Evolutionary conservation across 495 filamentous ascomycete genomes (phyloP).

Genomic region (Glarea lozoyensis): DNA sequence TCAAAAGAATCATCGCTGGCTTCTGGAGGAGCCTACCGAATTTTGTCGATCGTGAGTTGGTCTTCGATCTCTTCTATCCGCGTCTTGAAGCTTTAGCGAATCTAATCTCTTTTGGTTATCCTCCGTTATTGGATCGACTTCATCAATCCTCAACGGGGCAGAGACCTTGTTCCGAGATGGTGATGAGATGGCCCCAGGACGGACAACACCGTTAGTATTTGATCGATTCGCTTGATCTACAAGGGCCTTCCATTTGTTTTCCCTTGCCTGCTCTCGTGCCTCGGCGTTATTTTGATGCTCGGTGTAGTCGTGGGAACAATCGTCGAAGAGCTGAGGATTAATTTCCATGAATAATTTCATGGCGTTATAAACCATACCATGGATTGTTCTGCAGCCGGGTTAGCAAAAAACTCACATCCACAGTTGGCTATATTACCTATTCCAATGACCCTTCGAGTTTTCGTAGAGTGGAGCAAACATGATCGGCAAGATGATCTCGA

Average conservation of each 20-base stretch:
- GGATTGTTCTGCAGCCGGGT: slow-evolving; percentile 66
- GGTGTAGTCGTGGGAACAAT: slow-evolving; percentile 97
- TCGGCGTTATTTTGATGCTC: slow-evolving; percentile 87
- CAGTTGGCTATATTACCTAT: slow-evolving; percentile 51
- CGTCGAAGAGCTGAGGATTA: slow-evolving; percentile 96
- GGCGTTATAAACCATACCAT: slow-evolving; percentile 99
- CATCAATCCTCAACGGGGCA: slow-evolving; percentile 53
- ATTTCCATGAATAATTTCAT: slow-evolving; percentile 99
- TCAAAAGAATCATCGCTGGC: slow-evolving; percentile 24
- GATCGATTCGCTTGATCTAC: slow-evolving; percentile 64
- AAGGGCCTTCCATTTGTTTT: slow-evolving; percentile 80
- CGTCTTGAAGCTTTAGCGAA: slow-evolving; percentile 64
- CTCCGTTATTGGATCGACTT: slow-evolving; percentile 46
- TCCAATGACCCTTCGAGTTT: slow-evolving; percentile 99
- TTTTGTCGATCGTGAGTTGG: slow-evolving; percentile 38
- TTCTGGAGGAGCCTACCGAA: slow-evolving; percentile 25
- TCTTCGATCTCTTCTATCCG: slow-evolving; percentile 21
- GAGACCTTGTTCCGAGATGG: slow-evolving; percentile 33
- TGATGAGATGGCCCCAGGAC: slow-evolving; percentile 22
- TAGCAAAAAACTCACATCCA: neutral
- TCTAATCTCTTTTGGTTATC: slow-evolving; percentile 80
- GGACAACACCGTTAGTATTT: slow-evolving; percentile 30
- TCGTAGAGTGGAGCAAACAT: slow-evolving; percentile 99
- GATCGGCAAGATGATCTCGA: slow-evolving; percentile 94
- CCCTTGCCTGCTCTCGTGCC: slow-evolving; percentile 62